Evolutionary conservation across 2,329 filamentous ascomycete genomes (phyloP), one percentile per base, ranked within the genome.

Genomic region (Conoideocrella luteorostrata): DNA sequence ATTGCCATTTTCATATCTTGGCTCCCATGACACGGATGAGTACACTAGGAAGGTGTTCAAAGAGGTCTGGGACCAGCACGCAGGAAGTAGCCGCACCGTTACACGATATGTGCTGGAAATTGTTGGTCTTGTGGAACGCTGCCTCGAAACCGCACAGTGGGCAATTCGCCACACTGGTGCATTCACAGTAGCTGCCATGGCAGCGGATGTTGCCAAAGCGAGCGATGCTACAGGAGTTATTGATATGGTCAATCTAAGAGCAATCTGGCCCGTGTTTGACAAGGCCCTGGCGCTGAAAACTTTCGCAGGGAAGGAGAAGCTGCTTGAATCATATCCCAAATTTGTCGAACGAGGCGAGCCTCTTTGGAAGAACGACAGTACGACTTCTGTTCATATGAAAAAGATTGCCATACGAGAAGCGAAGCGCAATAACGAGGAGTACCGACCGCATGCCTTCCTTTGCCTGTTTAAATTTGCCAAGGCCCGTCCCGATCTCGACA

Each of bases 31-130:
- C 58, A 80, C 78, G 1, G 83, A 95, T 55, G 82, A 86, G 41
- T 84, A 88, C 52, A 86, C 91, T 4, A 76, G 78, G 44, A 84
- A 88, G 51, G 77, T 82, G n/a, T 95, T 94, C 57, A 73, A 80
- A 29, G 85, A 89, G 45, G 88, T 89, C 0, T 98, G 93, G 93
- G 77, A 79, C 39, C 87, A 95, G 53, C 90, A 95, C 56, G 90
- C 94, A 1, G 91, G 90, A 39, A 90, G 88, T 35, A 81, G 77
- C 24, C 80, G 90, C 23, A 84, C 87, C 0, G 87, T 95, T 5
- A 77, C 85, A 37, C 77, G 95, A 2, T 95, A 95, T 58, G 75
- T 95, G 6, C 75, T 75, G 29, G 93, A 98, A 64, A 95, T 97
- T 52, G 73, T 86, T 4, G 66, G 64, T 0, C 72, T 97, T 2